These are phyloP conservation scores for Acacia crassicarpa DNA, from an alignment of 306 rosid genomes.

Conservation along the genomic window DNA sequence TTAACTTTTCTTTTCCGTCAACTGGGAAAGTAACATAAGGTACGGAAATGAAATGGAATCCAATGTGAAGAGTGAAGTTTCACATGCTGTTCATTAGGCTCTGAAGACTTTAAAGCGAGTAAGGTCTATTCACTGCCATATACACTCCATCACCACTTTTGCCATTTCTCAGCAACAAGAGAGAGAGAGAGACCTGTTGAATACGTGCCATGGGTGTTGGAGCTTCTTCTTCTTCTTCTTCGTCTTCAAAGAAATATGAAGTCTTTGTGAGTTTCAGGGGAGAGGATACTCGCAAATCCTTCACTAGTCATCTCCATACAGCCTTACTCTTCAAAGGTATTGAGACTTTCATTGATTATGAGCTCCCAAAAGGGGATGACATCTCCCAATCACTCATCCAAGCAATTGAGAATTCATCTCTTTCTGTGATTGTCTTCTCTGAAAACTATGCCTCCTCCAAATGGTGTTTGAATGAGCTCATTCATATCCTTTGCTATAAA, in stretches of 20 bases:
- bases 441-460: background rate
- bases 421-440: background rate
- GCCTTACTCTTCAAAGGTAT: background rate
- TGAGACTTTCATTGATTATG: background rate
- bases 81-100: too few relatives aligned
- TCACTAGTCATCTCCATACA: background rate
- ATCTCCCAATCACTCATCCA: background rate
- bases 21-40: too few relatives aligned
- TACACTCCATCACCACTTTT: too few relatives aligned
- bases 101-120: too few relatives aligned
- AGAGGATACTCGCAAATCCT: background rate
- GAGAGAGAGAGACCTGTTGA: too few relatives aligned
- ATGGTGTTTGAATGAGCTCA: background rate
- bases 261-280: background rate
- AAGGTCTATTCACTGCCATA: too few relatives aligned
- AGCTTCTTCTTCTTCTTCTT: background rate
- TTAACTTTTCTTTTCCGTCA: too few relatives aligned
- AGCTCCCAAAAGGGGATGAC: background rate
- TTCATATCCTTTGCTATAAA: background rate
- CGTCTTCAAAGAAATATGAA: background rate
- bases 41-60: too few relatives aligned
- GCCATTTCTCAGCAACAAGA: too few relatives aligned
- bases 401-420: background rate
- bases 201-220: too few relatives aligned
- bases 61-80: too few relatives aligned